Conservation (phyloP, 2,329 filamentous ascomycete species). For the Phialophora verrucosa region DNA sequence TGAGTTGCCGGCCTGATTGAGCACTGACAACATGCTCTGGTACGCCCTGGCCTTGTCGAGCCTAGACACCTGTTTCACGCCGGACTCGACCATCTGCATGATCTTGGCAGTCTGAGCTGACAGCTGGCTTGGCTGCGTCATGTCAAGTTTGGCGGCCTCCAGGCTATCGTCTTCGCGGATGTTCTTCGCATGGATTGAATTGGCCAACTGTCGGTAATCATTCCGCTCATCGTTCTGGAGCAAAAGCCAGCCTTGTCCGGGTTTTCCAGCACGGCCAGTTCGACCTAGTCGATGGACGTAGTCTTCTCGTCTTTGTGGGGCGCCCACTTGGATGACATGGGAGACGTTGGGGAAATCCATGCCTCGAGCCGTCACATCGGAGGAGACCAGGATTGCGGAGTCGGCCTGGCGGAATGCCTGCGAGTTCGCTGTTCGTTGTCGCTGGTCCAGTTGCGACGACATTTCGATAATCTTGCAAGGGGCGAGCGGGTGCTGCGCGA, state of each 20-base stretch:
- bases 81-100: constrained; percentile 51
- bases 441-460: constrained; percentile 78
- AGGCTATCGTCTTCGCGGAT: constrained; percentile 50
- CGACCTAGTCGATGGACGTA: constrained; percentile 51
- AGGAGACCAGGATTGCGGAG: constrained; percentile 59
- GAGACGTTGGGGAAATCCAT: constrained; percentile 60
- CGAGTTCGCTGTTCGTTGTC: constrained; percentile 70
- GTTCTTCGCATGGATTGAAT: constrained; percentile 62
- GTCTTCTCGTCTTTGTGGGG: constrained; percentile 59
- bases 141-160: constrained; percentile 45
- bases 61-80: constrained; percentile 41
- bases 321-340: constrained; percentile 56
- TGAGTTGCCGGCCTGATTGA: constrained; percentile 31
- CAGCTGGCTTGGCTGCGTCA: constrained; percentile 43
- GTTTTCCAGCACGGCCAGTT: constrained; percentile 56
- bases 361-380: constrained; percentile 54
- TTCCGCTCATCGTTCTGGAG: constrained; percentile 56
- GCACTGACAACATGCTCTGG: constrained; percentile 39
- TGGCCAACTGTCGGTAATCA: constrained; percentile 56
- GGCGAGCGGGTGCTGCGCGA: constrained; percentile 76
- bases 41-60: constrained; percentile 44
- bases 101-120: constrained; percentile 39
- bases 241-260: constrained; percentile 67
- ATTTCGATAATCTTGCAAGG: constrained; percentile 67
- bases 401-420: constrained; percentile 69